A percentile compares a stretch with the other conserved stretches of the same genome.
Evolutionary conservation across 352 stramenopile species (phyloP).

Genomic region (Pythium dissotocum): DNA sequence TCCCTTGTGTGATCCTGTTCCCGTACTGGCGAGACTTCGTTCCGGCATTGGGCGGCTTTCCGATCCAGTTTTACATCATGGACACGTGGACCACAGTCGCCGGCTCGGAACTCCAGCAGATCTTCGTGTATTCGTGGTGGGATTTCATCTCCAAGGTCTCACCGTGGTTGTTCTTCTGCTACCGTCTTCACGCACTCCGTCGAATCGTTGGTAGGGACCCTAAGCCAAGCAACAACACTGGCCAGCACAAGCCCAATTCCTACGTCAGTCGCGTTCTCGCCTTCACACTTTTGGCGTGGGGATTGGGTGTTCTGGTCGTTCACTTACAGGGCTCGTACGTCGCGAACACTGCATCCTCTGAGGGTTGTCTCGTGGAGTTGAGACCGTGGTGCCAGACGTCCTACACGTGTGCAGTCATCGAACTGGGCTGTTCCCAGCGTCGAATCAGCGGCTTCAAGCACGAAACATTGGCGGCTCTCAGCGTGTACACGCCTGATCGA

Average conservation of each 20-base stretch:
- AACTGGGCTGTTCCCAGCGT: slow-evolving; percentile 15
- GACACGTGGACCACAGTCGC: slow-evolving; percentile 10
- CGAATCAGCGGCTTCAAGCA: background rate
- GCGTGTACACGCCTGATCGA: background rate
- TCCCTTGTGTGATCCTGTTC: slow-evolving; percentile 16
- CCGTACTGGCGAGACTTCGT: slow-evolving; percentile 21
- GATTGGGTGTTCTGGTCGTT: slow-evolving; percentile 2
- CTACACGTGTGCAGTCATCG: slow-evolving; percentile 14
- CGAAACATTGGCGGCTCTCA: background rate
- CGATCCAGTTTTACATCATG: background rate
- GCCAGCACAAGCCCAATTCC: background rate
- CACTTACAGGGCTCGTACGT: background rate
- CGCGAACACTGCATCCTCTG: background rate
- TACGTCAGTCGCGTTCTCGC: no score
- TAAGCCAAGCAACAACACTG: background rate
- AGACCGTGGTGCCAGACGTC: background rate
- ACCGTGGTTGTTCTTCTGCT: slow-evolving; percentile 17
- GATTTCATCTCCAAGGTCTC: slow-evolving; percentile 20
- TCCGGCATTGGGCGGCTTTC: background rate
- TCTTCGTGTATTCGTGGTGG: slow-evolving; percentile 22
- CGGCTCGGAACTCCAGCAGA: slow-evolving; percentile 7
- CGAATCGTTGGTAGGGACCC: no score
- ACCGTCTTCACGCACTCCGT: slow-evolving; percentile 5
- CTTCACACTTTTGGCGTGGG: background rate
- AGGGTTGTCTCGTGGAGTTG: slow-evolving; percentile 14